These are phyloP conservation scores for Pythium coloratum DNA, from an alignment of 352 stramenopile species.

Conservation along the genomic window DNA sequence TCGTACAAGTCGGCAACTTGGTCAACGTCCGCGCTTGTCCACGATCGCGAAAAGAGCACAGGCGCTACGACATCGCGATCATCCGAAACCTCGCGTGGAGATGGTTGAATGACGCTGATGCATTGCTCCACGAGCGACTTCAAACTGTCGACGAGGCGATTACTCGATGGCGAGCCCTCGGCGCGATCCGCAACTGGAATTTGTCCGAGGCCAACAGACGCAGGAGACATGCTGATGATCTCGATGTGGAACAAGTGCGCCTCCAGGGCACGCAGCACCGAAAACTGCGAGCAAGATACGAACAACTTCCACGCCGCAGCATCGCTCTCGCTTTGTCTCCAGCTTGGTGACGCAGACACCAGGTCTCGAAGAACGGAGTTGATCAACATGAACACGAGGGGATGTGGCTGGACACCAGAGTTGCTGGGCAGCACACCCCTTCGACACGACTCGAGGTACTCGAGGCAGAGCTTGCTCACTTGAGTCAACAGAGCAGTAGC, in stretches of 20 bases:
- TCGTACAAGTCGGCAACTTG: constrained; percentile 50
- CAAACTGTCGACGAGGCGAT: constrained; percentile 72
- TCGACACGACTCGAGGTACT: constrained; percentile 73
- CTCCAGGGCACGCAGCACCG: constrained; percentile 71
- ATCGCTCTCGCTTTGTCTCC: constrained; percentile 13
- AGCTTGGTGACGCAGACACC: constrained; percentile 28
- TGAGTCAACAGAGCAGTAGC: constrained; percentile 58
- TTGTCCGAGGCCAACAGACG: constrained; percentile 82
- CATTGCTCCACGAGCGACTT: constrained; percentile 65
- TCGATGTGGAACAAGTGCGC: constrained; percentile 87
- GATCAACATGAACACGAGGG: constrained; percentile 87
- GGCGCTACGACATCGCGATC: constrained; percentile 36
- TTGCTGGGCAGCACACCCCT: constrained; percentile 63
- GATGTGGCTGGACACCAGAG: constrained; percentile 73
- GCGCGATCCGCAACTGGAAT: constrained; percentile 36
- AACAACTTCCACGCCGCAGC: constrained; percentile 55
- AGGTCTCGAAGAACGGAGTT: constrained; percentile 79
- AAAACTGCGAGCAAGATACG: constrained; percentile 54
- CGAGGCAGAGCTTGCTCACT: constrained; percentile 66
- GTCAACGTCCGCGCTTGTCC: constrained; percentile 41
- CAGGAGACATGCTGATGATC: constrained; percentile 69
- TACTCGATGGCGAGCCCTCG: constrained; percentile 29
- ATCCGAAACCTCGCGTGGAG: constrained; percentile 18
- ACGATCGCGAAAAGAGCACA: constrained; percentile 47
- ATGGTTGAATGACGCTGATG: constrained; percentile 27